A percentile compares a stretch with the other conserved stretches of the same genome.
phyloP scores from a whole-genome alignment of 352 stramenopile genomes.

The Globisporangium carolinianum region DNA sequence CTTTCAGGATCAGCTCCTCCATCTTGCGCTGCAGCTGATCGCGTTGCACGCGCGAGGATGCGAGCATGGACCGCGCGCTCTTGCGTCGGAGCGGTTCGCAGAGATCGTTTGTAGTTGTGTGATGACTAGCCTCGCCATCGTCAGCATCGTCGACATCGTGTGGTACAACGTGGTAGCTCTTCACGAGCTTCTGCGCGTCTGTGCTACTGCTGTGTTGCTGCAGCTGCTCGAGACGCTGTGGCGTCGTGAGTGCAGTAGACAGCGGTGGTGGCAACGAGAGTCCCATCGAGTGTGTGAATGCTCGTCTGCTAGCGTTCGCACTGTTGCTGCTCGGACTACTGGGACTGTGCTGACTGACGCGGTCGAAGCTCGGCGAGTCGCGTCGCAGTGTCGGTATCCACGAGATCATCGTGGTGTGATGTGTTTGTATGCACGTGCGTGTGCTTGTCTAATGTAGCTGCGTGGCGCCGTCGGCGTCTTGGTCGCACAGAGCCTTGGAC shows the following conservation, averaged over 20 bases:
- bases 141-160: conserved; percentile 23
- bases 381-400: conserved; percentile 5
- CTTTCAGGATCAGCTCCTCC: conserved; percentile 53
- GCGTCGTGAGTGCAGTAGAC: not conserved
- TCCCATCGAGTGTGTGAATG: conserved; percentile 1
- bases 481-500: no score
- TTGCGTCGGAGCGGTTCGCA: conserved; percentile 4
- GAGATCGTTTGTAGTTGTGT: conserved; percentile 6
- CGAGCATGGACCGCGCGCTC: conserved; percentile 21
- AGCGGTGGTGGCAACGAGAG: not conserved
- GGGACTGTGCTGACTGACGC: not conserved
- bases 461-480: no score
- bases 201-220: conserved; percentile 8
- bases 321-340: conserved; percentile 1
- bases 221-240: conserved; percentile 2
- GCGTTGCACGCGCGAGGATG: conserved; percentile 32
- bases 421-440: no score
- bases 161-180: conserved; percentile 40
- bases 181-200: conserved; percentile 19
- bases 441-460: no score
- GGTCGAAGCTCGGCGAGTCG: conserved; percentile 1
- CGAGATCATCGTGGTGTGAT: conserved; percentile 1
- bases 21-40: conserved; percentile 58
- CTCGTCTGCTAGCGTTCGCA: no score
- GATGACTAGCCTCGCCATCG: not conserved